A percentile compares a stretch with the other conserved stretches of the same genome.
Conservation (phyloP, 345 rosid species). For the Clausena lansium region DNA sequence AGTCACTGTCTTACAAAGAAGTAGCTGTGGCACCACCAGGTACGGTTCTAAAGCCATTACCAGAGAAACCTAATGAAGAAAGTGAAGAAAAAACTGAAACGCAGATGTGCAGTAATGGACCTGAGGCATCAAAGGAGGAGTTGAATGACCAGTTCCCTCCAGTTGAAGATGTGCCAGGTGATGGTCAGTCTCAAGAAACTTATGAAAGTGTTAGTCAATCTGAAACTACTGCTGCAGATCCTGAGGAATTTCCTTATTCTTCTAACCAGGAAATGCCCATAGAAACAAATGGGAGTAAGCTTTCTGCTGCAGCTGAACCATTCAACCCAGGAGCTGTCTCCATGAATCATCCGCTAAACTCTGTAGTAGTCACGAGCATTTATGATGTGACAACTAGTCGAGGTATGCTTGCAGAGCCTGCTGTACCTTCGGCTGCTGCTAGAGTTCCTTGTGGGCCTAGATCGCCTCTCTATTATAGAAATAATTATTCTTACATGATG, state of each 20-base stretch:
- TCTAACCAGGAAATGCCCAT: slow-evolving; percentile 31
- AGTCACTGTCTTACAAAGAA: slow-evolving; percentile 64
- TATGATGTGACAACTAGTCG: slow-evolving; percentile 47
- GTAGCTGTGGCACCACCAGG: slow-evolving; percentile 70
- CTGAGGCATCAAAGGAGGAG: slow-evolving; percentile 30
- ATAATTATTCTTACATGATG: slow-evolving; percentile 32
- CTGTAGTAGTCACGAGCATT: slow-evolving; percentile 34
- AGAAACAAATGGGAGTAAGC: slow-evolving; percentile 57
- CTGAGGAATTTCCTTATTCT: slow-evolving; percentile 26
- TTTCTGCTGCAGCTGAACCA: slow-evolving; percentile 69
- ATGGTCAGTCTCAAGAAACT: slow-evolving; percentile 26
- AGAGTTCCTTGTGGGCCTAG: slow-evolving; percentile 61
- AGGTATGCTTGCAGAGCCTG: slow-evolving; percentile 40
- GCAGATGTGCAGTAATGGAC: slow-evolving; percentile 21
- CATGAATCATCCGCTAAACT: slow-evolving; percentile 25
- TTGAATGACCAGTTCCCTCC: slow-evolving; percentile 13
- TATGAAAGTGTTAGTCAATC: slow-evolving; percentile 21
- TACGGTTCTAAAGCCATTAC: slow-evolving; percentile 49
- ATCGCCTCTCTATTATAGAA: slow-evolving; percentile 45
- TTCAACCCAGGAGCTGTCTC: slow-evolving; percentile 47
- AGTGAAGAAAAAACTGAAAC: slow-evolving; percentile 34
- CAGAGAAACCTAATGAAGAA: slow-evolving; percentile 35
- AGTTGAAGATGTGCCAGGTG: slow-evolving; percentile 19
- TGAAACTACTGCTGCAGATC: slow-evolving; percentile 26
- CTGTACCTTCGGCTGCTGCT: slow-evolving; percentile 43